Base-by-base conservation (phyloP, 805 yeast species). In the Cyberlindnera samutprakarnensis region DNA sequence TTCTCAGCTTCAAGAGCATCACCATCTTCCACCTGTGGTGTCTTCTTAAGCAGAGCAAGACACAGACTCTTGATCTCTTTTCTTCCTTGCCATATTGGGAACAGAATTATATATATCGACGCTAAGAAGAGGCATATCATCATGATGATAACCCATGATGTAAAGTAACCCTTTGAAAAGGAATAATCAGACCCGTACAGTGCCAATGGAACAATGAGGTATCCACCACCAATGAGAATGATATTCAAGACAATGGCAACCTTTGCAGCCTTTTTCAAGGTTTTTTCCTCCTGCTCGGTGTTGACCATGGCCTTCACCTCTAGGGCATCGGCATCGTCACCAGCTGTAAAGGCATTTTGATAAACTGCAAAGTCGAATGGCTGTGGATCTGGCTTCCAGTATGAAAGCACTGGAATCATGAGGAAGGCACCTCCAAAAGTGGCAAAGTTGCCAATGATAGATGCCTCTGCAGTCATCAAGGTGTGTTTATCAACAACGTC, bases 231-330 rank as follows among this genome's bases (percentile, higher is more conserved):
- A 4, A 59, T 15, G 10, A 54, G 20, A 23, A 59, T 46, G 11
- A 42, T 17, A 28, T 72, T 70, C 22, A 70, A 49, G 2, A 54
- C 40, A 7, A 64, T 43, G 46, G 72, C 64, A 38, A 67, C 57
- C 18, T 51, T 44, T 7, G 61, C 56, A 23, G 68, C 73, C 22
- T 41, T 54, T 36, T 59, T 61, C 27, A 54, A 33, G 5, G 31
- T 32, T 14, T 41, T 43, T 28, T 44, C 42, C 13, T 53, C 57
- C 4, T 41, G 40, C 17, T 22, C 36, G 7, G 41, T 32, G 7
- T 51, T 36, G 8, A 31, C 33, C 43, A 56, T 41, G 4, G 59
- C 58, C 13, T 39, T 37, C n/a, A 33, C 36, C 36, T 58, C 65
- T 18, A 49, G 53, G 17, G 39, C 44, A 31, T 57, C 62, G n/a